Evolutionary conservation across 352 stramenopile genomes (phyloP).

Genomic region (Blastocystis sp.): DNA sequence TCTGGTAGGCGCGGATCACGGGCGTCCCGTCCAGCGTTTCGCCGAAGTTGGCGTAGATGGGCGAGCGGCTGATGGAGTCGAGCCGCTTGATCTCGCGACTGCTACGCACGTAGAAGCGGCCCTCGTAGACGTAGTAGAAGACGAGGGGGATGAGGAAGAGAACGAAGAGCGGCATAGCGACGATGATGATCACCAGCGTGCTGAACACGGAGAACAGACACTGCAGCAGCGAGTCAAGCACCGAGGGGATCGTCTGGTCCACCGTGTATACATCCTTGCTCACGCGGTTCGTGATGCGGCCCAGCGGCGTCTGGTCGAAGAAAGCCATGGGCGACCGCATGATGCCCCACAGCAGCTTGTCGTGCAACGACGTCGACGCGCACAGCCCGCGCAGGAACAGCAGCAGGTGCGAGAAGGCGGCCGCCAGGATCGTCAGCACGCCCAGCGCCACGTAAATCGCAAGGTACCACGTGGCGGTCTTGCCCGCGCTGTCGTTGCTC

Average conservation of each 20-base stretch:
- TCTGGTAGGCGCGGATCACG: slow-evolving; percentile 70
- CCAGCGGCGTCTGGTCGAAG: slow-evolving; percentile 85
- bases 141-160: slow-evolving; percentile 75
- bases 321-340: slow-evolving; percentile 81
- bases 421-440: slow-evolving; percentile 74
- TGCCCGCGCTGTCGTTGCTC: slow-evolving; percentile 77
- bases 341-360: slow-evolving; percentile 75
- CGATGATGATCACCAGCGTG: slow-evolving; percentile 76
- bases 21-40: slow-evolving; percentile 78
- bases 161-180: slow-evolving; percentile 77
- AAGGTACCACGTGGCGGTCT: slow-evolving; percentile 79
- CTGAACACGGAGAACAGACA: slow-evolving; percentile 76
- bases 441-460: slow-evolving; percentile 80
- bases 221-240: slow-evolving; percentile 75
- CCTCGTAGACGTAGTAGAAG: slow-evolving; percentile 77
- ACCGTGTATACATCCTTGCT: slow-evolving; percentile 84
- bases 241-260: slow-evolving; percentile 80
- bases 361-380: slow-evolving; percentile 75
- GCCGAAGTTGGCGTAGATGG: slow-evolving; percentile 89
- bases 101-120: slow-evolving; percentile 88
- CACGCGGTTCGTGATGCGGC: slow-evolving; percentile 88
- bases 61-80: slow-evolving; percentile 80
- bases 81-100: slow-evolving; percentile 83
- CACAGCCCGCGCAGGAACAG: slow-evolving; percentile 76
- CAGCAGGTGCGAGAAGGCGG: slow-evolving; percentile 76